These are phyloP conservation scores for Trichoderma sp. DNA, from an alignment of 2,329 filamentous ascomycete genomes.

Conservation along the genomic window DNA sequence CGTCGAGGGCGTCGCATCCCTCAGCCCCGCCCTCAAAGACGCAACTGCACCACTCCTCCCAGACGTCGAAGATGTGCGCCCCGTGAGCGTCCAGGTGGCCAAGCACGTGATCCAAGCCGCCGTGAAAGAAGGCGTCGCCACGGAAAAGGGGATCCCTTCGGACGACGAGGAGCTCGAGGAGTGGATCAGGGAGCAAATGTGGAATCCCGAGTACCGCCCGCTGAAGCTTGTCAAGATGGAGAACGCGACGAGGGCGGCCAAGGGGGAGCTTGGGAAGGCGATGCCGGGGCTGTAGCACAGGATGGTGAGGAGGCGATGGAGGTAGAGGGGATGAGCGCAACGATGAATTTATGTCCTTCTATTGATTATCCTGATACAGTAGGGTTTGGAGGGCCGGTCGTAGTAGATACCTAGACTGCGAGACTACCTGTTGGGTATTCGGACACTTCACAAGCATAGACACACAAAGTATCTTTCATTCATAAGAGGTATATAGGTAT, in stretches of 20 bases:
- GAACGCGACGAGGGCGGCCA: slow-evolving; percentile 59
- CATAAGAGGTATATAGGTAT: too few species aligned
- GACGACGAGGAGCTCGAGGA: slow-evolving; percentile 60
- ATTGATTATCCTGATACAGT: too few species aligned
- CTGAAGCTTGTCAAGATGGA: slow-evolving; percentile 58
- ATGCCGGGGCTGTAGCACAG: slow-evolving; percentile 33
- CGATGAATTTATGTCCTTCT: too few species aligned
- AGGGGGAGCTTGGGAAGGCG: slow-evolving; percentile 39
- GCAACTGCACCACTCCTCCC: slow-evolving; percentile 69
- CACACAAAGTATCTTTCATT: too few species aligned
- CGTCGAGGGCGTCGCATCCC: slow-evolving; percentile 68
- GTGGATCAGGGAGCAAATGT: slow-evolving; percentile 81
- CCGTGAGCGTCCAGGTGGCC: slow-evolving; percentile 78
- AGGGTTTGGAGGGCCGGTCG: too few species aligned
- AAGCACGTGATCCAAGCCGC: slow-evolving; percentile 73
- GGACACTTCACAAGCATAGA: too few species aligned
- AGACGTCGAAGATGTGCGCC: slow-evolving; percentile 71
- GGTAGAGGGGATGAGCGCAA: background rate
- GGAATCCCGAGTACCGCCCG: slow-evolving; percentile 69
- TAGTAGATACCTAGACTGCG: too few species aligned
- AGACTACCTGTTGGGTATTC: too few species aligned
- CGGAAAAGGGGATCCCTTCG: slow-evolving; percentile 64
- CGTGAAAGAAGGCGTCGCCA: slow-evolving; percentile 67
- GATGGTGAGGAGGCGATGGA: slow-evolving; percentile 26
- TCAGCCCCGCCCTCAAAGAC: slow-evolving; percentile 69